Percentiles rank a stretch among this genome's conserved stretches.
phyloP scores from a whole-genome alignment of 129 eudicot species.

The Tagetes patula region DNA sequence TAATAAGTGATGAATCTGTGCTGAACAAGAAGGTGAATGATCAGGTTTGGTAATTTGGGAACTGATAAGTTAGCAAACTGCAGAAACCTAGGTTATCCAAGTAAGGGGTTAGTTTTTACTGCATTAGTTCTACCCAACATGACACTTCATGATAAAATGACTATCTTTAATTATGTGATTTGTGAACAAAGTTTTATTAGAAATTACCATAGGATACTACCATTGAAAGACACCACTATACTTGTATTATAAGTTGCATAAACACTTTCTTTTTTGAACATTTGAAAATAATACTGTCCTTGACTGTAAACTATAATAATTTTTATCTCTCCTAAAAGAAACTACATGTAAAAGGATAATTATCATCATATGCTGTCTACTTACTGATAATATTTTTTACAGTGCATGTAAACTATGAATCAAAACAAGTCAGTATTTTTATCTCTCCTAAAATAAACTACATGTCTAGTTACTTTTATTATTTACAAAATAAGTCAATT shows the following conservation, averaged over 20 bases:
- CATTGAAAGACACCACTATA: not conserved
- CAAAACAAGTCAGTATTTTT: not conserved
- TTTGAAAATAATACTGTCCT: not conserved
- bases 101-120: not conserved
- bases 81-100: not conserved
- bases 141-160: not conserved
- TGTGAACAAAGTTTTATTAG: not conserved
- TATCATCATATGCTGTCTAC: not conserved
- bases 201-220: not conserved
- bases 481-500: not conserved
- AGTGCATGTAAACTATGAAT: not conserved
- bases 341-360: not conserved
- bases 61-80: not conserved
- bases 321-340: not conserved
- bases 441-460: not conserved
- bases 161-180: not conserved
- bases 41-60: not conserved
- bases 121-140: not conserved
- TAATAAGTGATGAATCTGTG: not conserved
- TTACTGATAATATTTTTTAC: not conserved
- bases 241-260: not conserved
- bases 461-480: not conserved
- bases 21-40: not conserved
- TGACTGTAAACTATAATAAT: not conserved
- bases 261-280: not conserved